A percentile compares a stretch with the other conserved stretches of the same genome.
Conservation (phyloP, 2,329 filamentous ascomycete species). For the Phialophora macrospora region DNA sequence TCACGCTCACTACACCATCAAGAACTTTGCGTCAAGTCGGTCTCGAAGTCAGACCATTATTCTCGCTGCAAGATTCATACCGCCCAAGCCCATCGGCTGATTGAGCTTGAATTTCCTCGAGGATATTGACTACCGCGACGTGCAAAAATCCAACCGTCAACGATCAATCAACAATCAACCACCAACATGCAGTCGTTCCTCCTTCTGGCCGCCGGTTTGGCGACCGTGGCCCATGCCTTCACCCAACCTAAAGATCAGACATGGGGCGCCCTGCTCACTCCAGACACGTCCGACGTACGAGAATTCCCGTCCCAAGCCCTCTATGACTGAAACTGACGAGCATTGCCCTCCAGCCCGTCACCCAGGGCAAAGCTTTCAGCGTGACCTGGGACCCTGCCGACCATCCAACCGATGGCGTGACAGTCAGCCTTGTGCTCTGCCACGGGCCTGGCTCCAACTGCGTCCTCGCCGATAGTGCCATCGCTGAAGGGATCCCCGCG, state of each 20-base stretch:
- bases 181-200: constrained; percentile 29
- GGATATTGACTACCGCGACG: not conserved
- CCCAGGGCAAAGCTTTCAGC: constrained; percentile 36
- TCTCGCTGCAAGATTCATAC: not conserved
- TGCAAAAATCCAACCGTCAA: no score
- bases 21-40: not conserved
- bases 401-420: constrained; percentile 33
- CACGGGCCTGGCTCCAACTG: constrained; percentile 38
- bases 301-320: constrained; percentile 8
- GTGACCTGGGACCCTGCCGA: constrained; percentile 37
- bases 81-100: not conserved
- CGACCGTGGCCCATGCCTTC: constrained; percentile 68
- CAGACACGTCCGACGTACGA: constrained; percentile 29
- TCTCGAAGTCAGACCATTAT: not conserved
- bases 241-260: constrained; percentile 32
- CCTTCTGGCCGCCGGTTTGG: constrained; percentile 68
- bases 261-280: constrained; percentile 38
- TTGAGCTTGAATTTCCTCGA: not conserved
- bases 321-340: not conserved
- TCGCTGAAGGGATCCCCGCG: constrained; percentile 36
- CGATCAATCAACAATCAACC: not conserved
- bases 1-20: not conserved
- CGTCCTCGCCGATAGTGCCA: constrained; percentile 30
- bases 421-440: constrained; percentile 39
- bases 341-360: constrained; percentile 32